These are phyloP conservation scores for Casaregolazyma lundiana DNA, from an alignment of 1,139 yeast species.

Conservation along the genomic window DNA sequence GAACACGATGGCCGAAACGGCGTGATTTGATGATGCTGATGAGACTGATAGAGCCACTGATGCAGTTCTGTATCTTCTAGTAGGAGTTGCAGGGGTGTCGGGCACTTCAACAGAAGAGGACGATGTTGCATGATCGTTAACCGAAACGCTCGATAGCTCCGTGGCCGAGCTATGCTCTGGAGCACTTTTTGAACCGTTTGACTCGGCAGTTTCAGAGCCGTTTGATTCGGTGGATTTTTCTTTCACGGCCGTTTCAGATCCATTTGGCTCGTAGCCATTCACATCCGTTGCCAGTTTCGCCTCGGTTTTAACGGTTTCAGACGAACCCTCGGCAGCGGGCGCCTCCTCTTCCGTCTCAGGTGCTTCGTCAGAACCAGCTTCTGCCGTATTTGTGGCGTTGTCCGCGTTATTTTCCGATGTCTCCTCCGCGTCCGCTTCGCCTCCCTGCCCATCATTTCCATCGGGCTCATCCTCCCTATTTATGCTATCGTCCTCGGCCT, in stretches of 20 bases:
- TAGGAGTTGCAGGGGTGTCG: background rate
- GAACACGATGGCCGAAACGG: slow-evolving; percentile 38
- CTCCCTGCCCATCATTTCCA: background rate
- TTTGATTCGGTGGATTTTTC: background rate
- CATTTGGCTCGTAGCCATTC: background rate
- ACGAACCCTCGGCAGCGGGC: background rate
- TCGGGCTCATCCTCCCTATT: background rate
- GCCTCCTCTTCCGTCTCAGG: background rate
- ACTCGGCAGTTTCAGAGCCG: background rate
- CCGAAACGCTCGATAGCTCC: background rate
- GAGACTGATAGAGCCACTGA: slow-evolving; percentile 31
- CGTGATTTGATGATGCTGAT: slow-evolving; percentile 26
- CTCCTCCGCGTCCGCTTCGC: background rate
- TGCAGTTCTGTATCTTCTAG: slow-evolving; percentile 22
- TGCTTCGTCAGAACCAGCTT: background rate
- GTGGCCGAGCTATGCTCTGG: slow-evolving; percentile 1
- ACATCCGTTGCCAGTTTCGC: background rate
- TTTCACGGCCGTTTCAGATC: background rate
- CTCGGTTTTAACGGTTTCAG: background rate
- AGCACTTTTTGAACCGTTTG: background rate
- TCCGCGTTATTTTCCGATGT: background rate
- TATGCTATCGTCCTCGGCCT: background rate
- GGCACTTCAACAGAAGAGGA: background rate
- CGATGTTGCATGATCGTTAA: background rate
- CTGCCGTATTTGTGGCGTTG: background rate